Evolutionary conservation across 2,329 filamentous ascomycete genomes (phyloP).

Genomic region (Beauveria medogensis): DNA sequence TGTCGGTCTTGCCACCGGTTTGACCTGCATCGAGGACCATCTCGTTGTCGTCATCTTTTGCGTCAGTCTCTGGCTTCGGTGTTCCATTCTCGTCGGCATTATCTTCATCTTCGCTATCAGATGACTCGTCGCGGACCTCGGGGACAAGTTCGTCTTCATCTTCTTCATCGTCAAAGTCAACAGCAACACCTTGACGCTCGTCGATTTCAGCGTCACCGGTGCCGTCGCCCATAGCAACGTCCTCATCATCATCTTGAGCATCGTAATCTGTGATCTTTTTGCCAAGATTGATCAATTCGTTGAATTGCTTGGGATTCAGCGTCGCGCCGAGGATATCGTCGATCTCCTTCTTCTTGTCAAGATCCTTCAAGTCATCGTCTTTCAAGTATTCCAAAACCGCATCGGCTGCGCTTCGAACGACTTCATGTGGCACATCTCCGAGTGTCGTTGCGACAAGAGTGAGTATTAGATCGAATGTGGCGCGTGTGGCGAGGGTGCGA

Average conservation of each 20-base stretch:
- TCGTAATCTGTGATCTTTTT: slow-evolving; percentile 99
- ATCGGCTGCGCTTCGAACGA: slow-evolving; percentile 89
- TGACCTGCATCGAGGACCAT: slow-evolving; percentile 71
- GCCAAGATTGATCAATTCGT: slow-evolving; percentile 88
- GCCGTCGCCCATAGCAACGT: slow-evolving; percentile 61
- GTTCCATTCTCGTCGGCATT: slow-evolving; percentile 51
- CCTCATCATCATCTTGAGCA: slow-evolving; percentile 89
- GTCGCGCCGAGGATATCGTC: slow-evolving; percentile 84
- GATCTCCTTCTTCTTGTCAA: slow-evolving; percentile 96
- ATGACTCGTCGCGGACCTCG: slow-evolving; percentile 82
- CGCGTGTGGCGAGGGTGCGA: slow-evolving; percentile 81
- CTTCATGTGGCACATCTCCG: slow-evolving; percentile 86
- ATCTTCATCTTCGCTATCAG: slow-evolving; percentile 67
- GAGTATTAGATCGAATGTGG: slow-evolving; percentile 89
- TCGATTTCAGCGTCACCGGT: slow-evolving; percentile 69
- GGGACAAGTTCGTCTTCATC: slow-evolving; percentile 69
- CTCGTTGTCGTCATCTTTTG: slow-evolving; percentile 63
- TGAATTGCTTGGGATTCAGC: slow-evolving; percentile 85
- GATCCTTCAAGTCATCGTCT: slow-evolving; percentile 91
- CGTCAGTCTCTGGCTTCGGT: slow-evolving; percentile 41
- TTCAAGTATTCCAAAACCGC: slow-evolving; percentile 86
- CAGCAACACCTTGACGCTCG: slow-evolving; percentile 91
- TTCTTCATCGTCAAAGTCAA: slow-evolving; percentile 88
- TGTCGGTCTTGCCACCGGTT: slow-evolving; percentile 36
- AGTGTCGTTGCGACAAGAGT: slow-evolving; percentile 82